These are phyloP conservation scores for Cryptococcus sp. DNA, from an alignment of 1,284 basidiomycete species.

Conservation along the genomic window DNA sequence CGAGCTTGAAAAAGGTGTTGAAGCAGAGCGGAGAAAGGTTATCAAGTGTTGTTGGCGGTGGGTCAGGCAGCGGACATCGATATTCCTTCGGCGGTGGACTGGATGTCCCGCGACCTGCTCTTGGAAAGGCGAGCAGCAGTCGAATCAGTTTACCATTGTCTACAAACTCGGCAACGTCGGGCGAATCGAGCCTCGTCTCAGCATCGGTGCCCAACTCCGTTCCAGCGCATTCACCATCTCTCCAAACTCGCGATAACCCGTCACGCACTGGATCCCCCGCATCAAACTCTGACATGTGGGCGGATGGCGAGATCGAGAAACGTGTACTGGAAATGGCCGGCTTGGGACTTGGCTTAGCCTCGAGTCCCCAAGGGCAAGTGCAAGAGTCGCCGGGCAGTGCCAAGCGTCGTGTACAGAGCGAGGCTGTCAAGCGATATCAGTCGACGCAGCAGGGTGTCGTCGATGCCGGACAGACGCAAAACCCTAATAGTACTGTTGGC, in stretches of 20 bases:
- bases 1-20: constrained; percentile 47
- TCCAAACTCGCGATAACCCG: constrained; percentile 6
- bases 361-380: not conserved
- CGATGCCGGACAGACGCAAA: not conserved
- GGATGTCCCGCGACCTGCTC: constrained; percentile 23
- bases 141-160: constrained; percentile 12
- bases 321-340: constrained; percentile 49
- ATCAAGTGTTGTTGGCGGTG: constrained; percentile 26
- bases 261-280: constrained; percentile 13
- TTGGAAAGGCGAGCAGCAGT: constrained; percentile 16
- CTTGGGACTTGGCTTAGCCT: constrained; percentile 24
- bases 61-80: constrained; percentile 8
- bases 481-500: constrained; percentile 3
- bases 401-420: constrained; percentile 21
- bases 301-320: constrained; percentile 44
- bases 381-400: constrained; percentile 13
- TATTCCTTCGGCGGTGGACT: constrained; percentile 18
- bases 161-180: constrained; percentile 5
- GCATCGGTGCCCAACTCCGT: not conserved
- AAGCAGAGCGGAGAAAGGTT: constrained; percentile 38
- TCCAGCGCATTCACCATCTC: not conserved
- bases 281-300: constrained; percentile 3
- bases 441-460: too few relatives aligned
- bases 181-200: not conserved
- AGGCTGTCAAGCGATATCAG: constrained; percentile 8